phyloP scores from a whole-genome alignment of 2,329 filamentous ascomycete genomes.

The Aspergillus thermomutatus region DNA sequence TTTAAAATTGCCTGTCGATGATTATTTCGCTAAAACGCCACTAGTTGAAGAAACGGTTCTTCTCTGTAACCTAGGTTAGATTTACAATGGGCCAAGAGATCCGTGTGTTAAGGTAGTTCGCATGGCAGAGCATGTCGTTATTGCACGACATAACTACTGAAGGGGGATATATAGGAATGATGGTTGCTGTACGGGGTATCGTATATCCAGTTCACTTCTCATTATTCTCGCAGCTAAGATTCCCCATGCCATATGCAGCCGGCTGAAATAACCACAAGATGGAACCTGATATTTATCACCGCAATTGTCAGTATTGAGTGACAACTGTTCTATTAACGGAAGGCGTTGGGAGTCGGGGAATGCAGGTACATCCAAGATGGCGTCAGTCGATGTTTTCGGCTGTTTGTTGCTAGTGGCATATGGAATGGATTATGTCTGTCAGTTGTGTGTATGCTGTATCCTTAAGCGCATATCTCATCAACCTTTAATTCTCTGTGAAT shows the following conservation, averaged over 20 bases:
- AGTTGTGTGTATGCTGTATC: neutral
- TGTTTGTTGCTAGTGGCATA: constrained; percentile 1
- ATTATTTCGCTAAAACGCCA: neutral
- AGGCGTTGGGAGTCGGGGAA: neutral
- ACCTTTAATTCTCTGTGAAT: neutral
- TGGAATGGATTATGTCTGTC: neutral
- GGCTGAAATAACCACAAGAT: neutral
- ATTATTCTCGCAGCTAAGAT: neutral
- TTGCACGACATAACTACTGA: too few species aligned
- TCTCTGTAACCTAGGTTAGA: too few species aligned
- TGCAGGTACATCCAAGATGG: neutral
- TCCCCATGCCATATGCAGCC: neutral
- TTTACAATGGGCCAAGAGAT: neutral
- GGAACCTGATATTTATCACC: neutral
- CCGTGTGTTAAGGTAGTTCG: neutral
- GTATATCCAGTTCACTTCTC: too few species aligned
- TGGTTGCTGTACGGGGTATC: too few species aligned
- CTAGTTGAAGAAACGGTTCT: neutral
- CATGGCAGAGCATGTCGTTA: neutral
- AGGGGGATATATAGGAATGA: too few species aligned
- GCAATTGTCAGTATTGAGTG: neutral
- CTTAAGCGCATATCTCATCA: neutral
- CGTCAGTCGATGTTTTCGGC: neutral
- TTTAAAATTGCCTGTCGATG: neutral
- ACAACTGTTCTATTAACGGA: neutral